Evolutionary conservation across 2,329 filamentous ascomycete genomes (phyloP).

Genomic region (Thielaviopsis ethacetica): DNA sequence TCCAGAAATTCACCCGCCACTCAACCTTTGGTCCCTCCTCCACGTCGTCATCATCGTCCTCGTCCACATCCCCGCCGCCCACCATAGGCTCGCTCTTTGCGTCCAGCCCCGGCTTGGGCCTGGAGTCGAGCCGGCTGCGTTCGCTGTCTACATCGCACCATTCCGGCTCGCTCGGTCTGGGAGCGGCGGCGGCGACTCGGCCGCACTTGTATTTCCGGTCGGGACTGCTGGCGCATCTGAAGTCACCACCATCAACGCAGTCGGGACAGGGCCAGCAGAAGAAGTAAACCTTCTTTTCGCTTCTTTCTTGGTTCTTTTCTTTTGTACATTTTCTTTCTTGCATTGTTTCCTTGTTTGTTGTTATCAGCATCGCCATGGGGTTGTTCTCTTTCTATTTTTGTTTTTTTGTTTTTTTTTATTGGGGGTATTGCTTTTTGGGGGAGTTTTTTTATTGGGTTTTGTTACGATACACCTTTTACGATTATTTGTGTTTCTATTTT

Average conservation of each 20-base stretch:
- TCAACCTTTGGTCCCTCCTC: not conserved
- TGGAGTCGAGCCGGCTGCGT: not conserved
- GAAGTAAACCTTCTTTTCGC: not conserved
- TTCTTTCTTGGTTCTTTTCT: constrained; percentile 1
- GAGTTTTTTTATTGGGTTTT: constrained; percentile 2
- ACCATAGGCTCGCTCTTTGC: not conserved
- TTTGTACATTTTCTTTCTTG: not conserved
- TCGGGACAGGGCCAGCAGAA: not conserved
- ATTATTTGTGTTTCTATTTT: not conserved
- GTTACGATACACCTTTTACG: not conserved
- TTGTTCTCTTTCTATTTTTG: not conserved
- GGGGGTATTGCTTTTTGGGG: not conserved
- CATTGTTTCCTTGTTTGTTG: not conserved
- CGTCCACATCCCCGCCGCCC: not conserved
- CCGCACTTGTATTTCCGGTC: constrained; percentile 3
- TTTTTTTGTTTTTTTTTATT: not conserved
- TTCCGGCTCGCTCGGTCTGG: not conserved
- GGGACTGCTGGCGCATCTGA: not conserved
- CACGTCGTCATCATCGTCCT: not conserved
- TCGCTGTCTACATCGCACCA: constrained; percentile 2
- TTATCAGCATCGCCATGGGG: not conserved
- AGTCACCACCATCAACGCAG: not conserved
- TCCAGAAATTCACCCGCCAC: not conserved
- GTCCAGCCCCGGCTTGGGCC: not conserved
- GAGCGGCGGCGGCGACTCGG: not conserved